Evolutionary conservation across 805 yeast species (phyloP).

Genomic region (Ogataea naganishii): DNA sequence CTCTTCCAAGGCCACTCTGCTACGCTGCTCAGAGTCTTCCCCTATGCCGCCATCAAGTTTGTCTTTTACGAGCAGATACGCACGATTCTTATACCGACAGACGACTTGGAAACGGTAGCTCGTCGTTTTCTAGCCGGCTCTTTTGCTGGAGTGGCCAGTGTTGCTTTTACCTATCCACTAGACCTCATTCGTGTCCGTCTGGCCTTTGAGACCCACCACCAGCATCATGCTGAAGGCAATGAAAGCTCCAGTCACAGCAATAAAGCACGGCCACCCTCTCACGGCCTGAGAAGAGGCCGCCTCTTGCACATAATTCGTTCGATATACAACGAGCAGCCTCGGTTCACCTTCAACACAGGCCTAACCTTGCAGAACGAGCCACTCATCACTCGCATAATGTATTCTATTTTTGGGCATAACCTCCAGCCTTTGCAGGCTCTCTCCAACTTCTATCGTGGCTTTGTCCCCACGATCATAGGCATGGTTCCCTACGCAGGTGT

Average conservation of each 20-base stretch:
- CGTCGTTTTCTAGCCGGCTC: slow-evolving; percentile 86
- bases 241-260: slow-evolving; percentile 13
- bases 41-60: slow-evolving; percentile 94
- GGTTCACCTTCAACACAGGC: slow-evolving; percentile 19
- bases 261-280: slow-evolving; percentile 15
- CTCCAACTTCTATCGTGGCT: slow-evolving; percentile 86
- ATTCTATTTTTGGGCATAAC: slow-evolving; percentile 22
- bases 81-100: slow-evolving; percentile 66
- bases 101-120: slow-evolving; percentile 65
- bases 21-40: slow-evolving; percentile 83
- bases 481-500: slow-evolving; percentile 99
- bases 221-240: slow-evolving; percentile 15
- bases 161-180: slow-evolving; percentile 83
- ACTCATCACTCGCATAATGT: slow-evolving; percentile 18
- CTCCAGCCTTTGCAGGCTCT: slow-evolving; percentile 28
- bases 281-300: no score
- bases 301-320: slow-evolving; percentile 18
- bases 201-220: slow-evolving; percentile 70
- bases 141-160: slow-evolving; percentile 80
- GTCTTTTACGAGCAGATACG: slow-evolving; percentile 94
- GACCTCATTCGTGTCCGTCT: slow-evolving; percentile 85
- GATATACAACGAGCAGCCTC: slow-evolving; percentile 25
- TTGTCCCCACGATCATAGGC: slow-evolving; percentile 87
- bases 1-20: slow-evolving; percentile 95
- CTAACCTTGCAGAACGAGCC: slow-evolving; percentile 22